phyloP scores from a whole-genome alignment of 1,284 basidiomycete genomes.

The Pyrrhoderma lamaoense region DNA sequence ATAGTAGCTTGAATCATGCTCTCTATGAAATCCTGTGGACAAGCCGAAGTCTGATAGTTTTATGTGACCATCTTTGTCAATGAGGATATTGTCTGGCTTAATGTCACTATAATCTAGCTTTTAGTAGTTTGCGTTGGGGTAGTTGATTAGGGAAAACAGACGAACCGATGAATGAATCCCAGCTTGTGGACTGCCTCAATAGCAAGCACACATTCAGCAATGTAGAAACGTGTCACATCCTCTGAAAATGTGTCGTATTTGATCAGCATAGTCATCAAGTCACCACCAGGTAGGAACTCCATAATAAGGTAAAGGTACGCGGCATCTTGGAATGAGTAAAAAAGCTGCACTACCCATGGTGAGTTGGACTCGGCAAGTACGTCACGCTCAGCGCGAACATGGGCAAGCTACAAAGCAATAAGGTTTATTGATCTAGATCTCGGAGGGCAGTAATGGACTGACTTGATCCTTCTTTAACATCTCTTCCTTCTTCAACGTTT shows the following conservation, averaged over 20 bases:
- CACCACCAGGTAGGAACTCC: slow-evolving; percentile 98
- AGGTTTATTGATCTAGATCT: slow-evolving; percentile 1
- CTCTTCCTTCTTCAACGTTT: slow-evolving; percentile 94
- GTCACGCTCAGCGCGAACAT: slow-evolving; percentile 97
- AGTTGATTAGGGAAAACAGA: slow-evolving; percentile 5
- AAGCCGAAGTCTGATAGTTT: slow-evolving; percentile 98
- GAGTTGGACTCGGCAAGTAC: slow-evolving; percentile 97
- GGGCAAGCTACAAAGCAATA: slow-evolving; percentile 64
- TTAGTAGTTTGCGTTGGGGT: slow-evolving; percentile 3
- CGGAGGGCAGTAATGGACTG: slow-evolving; percentile 21
- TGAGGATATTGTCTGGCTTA: slow-evolving; percentile 98
- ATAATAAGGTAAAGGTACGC: slow-evolving; percentile 96
- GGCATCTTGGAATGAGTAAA: slow-evolving; percentile 98
- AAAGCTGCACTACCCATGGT: slow-evolving; percentile 96
- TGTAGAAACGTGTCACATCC: slow-evolving; percentile 98
- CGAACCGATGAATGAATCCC: slow-evolving; percentile 96
- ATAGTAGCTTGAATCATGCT: slow-evolving; percentile 93
- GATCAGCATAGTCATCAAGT: slow-evolving; percentile 99
- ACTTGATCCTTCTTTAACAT: slow-evolving; percentile 99
- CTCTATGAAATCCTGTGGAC: slow-evolving; percentile 97
- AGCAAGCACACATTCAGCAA: slow-evolving; percentile 96
- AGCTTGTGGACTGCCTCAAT: slow-evolving; percentile 98
- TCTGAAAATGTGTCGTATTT: slow-evolving; percentile 99
- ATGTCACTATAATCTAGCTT: slow-evolving; percentile 64
- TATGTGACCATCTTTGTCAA: slow-evolving; percentile 94